Evolutionary conservation across 2,329 filamentous ascomycete species (phyloP).

Genomic region (Mariannaea sp.): DNA sequence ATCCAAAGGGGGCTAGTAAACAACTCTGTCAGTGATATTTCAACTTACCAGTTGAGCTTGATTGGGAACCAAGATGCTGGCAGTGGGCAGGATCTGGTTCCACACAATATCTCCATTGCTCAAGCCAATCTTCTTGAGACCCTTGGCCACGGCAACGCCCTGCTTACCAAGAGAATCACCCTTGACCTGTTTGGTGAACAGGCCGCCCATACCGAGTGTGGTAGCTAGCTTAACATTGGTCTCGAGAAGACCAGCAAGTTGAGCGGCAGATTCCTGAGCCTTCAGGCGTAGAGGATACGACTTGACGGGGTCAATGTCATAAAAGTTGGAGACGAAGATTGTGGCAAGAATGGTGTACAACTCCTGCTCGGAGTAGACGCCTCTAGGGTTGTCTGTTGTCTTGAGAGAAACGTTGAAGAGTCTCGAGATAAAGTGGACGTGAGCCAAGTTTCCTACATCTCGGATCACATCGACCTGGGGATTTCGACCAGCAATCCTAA

Average conservation of each 20-base stretch:
- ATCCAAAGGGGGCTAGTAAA: neutral
- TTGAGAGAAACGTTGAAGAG: slow-evolving; percentile 71
- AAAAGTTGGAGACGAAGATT: slow-evolving; percentile 69
- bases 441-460: slow-evolving; percentile 70
- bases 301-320: slow-evolving; percentile 68
- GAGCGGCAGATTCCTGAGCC: slow-evolving; percentile 59
- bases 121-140: slow-evolving; percentile 66
- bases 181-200: slow-evolving; percentile 58
- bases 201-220: slow-evolving; percentile 43
- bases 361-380: slow-evolving; percentile 60
- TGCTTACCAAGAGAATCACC: slow-evolving; percentile 64
- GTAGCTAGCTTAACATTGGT: slow-evolving; percentile 65
- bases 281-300: slow-evolving; percentile 67
- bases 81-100: slow-evolving; percentile 71
- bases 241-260: slow-evolving; percentile 67
- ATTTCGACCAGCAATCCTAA: slow-evolving; percentile 54
- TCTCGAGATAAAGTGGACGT: slow-evolving; percentile 66
- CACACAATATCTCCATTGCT: slow-evolving; percentile 70
- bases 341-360: slow-evolving; percentile 66
- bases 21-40: too few species aligned
- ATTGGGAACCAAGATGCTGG: slow-evolving; percentile 69
- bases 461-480: slow-evolving; percentile 73
- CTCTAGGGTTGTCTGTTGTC: slow-evolving; percentile 62
- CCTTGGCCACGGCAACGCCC: slow-evolving; percentile 68
- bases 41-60: slow-evolving; percentile 67